phyloP scores from a whole-genome alignment of 768 basidiomycete species.

The Saitozyma podzolica region DNA sequence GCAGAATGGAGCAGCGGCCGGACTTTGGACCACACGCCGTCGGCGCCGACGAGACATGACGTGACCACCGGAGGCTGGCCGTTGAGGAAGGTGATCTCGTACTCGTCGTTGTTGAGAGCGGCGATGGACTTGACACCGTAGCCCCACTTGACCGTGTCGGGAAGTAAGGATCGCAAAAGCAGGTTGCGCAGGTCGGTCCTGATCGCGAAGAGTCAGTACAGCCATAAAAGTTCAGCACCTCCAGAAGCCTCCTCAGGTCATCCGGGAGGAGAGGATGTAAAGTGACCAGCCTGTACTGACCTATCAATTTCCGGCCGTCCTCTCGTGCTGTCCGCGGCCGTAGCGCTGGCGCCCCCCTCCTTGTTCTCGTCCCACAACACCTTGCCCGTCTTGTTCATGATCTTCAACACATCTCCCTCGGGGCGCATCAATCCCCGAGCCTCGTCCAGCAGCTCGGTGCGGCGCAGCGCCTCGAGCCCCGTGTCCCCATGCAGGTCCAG shows the following conservation, averaged over 20 bases:
- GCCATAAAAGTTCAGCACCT: too few species aligned
- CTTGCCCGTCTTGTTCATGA: slow-evolving; percentile 31
- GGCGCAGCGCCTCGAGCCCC: slow-evolving; percentile 35
- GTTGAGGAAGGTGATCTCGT: slow-evolving; percentile 21
- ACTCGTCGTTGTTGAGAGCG: background rate
- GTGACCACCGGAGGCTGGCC: slow-evolving; percentile 1
- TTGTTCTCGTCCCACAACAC: slow-evolving; percentile 24
- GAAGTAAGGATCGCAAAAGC: slow-evolving; percentile 17
- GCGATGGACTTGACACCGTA: slow-evolving; percentile 16
- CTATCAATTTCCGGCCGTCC: slow-evolving; percentile 33
- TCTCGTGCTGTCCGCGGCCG: background rate
- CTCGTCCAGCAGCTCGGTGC: slow-evolving; percentile 33
- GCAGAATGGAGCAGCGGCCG: slow-evolving; percentile 51
- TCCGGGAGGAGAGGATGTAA: background rate
- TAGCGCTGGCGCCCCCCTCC: background rate
- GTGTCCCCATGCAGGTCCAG: slow-evolving; percentile 47
- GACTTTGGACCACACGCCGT: slow-evolving; percentile 55
- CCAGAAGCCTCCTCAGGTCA: too few species aligned
- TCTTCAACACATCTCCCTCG: slow-evolving; percentile 36
- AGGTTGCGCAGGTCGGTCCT: slow-evolving; percentile 29
- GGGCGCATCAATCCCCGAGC: slow-evolving; percentile 28
- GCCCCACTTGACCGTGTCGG: slow-evolving; percentile 29
- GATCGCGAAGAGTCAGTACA: background rate
- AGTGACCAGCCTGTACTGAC: slow-evolving; percentile 9
- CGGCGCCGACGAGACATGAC: slow-evolving; percentile 51